Evolutionary conservation across 768 basidiomycete genomes (phyloP).

Genomic region (Suillus paluster): DNA sequence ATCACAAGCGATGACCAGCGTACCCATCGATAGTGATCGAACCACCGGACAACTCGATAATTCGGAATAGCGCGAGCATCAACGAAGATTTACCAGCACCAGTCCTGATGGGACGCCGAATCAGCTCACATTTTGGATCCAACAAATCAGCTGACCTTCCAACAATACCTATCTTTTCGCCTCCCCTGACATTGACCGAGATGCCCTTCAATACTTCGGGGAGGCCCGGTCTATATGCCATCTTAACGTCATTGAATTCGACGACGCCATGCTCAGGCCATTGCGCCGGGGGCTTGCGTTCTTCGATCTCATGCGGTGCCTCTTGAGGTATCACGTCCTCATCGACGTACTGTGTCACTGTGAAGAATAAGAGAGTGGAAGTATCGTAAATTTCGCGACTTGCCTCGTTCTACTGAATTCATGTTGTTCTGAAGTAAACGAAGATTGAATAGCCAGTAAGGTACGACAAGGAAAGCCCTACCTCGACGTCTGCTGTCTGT

Average conservation of each 20-base stretch:
- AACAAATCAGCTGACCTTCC: slow-evolving; percentile 44
- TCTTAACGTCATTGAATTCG: slow-evolving; percentile 59
- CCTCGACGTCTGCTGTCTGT: slow-evolving; percentile 69
- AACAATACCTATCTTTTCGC: slow-evolving; percentile 81
- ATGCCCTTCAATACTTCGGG: slow-evolving; percentile 73
- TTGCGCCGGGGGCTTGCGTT: slow-evolving; percentile 52
- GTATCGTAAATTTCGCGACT: slow-evolving; percentile 6
- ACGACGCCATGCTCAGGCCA: slow-evolving; percentile 72
- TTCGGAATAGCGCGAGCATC: slow-evolving; percentile 66
- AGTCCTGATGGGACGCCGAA: slow-evolving; percentile 28
- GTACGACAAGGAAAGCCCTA: slow-evolving; percentile 23
- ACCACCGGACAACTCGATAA: slow-evolving; percentile 67
- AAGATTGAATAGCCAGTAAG: not conserved
- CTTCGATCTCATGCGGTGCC: slow-evolving; percentile 62
- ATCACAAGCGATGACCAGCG: slow-evolving; percentile 11
- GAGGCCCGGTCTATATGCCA: slow-evolving; percentile 73
- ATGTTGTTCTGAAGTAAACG: slow-evolving; percentile 53
- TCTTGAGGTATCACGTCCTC: slow-evolving; percentile 61
- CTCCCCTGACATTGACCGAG: slow-evolving; percentile 59
- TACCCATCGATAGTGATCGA: slow-evolving; percentile 67
- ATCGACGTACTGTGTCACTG: slow-evolving; percentile 60
- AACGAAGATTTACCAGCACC: slow-evolving; percentile 68
- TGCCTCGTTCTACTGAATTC: slow-evolving; percentile 66
- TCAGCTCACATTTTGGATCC: not conserved
- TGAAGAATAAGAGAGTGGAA: not conserved